phyloP scores from a whole-genome alignment of 139 green algal genomes.

The Penium margaritaceum region DNA sequence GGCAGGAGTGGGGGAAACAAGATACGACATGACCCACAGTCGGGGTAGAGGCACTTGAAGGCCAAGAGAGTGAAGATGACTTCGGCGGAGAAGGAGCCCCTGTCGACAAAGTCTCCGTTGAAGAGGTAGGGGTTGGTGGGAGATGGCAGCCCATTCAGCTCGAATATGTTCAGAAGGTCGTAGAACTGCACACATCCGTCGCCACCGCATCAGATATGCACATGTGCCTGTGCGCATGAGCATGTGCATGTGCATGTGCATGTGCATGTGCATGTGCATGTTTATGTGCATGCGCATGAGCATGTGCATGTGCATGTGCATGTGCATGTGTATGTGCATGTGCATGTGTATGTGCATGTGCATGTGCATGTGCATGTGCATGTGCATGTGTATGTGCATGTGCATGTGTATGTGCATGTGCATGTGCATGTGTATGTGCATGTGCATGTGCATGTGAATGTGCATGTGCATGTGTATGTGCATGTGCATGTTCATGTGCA shows the following conservation, averaged over 20 bases:
- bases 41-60: slow-evolving; percentile 72
- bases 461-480: not conserved
- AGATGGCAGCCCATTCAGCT: slow-evolving; percentile 80
- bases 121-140: slow-evolving; percentile 93
- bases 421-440: not conserved
- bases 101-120: slow-evolving; percentile 98
- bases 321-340: not conserved
- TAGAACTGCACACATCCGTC: slow-evolving; percentile 1
- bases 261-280: not conserved
- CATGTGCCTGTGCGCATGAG: not conserved
- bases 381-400: no score
- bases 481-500: not conserved
- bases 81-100: slow-evolving; percentile 83
- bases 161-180: slow-evolving; percentile 92
- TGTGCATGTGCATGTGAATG: not conserved
- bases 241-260: not conserved
- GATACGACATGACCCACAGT: no score
- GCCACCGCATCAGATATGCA: not conserved
- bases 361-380: no score
- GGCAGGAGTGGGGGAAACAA: no score
- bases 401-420: not conserved
- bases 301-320: not conserved
- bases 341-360: not conserved
- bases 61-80: slow-evolving; percentile 90
- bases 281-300: not conserved